These are phyloP conservation scores for Lasiosphaeris hirsuta DNA, from an alignment of 495 filamentous ascomycete species.

Conservation along the genomic window DNA sequence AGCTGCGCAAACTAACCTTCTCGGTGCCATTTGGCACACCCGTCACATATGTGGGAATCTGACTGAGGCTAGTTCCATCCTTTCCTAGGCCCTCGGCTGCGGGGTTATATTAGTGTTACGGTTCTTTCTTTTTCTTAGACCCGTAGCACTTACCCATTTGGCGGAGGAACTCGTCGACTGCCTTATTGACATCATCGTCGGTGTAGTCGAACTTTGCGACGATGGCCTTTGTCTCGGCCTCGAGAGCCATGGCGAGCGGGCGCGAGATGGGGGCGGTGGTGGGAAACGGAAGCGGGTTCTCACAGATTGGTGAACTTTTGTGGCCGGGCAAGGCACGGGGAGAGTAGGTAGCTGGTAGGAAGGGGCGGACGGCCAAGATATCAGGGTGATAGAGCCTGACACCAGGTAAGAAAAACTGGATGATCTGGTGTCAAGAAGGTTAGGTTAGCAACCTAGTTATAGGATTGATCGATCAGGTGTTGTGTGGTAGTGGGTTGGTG, in stretches of 20 bases:
- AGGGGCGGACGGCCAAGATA: conserved; percentile 32
- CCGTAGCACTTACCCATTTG: conserved; percentile 64
- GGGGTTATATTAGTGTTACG: not conserved
- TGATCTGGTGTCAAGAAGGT: conserved; percentile 15
- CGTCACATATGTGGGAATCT: conserved; percentile 97
- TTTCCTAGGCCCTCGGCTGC: conserved; percentile 76
- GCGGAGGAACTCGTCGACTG: conserved; percentile 76
- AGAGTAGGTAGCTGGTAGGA: conserved; percentile 38
- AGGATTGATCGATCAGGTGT: not conserved
- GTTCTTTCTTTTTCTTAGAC: conserved; percentile 25
- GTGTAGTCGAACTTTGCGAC: conserved; percentile 84
- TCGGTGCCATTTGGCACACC: conserved; percentile 95
- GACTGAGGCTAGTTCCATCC: conserved; percentile 76
- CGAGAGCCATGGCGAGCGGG: conserved; percentile 55
- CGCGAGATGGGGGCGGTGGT: conserved; percentile 44
- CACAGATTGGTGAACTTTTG: conserved; percentile 35
- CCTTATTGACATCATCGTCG: conserved; percentile 71
- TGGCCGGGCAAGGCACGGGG: conserved; percentile 29
- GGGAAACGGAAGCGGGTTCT: conserved; percentile 45
- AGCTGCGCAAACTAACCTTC: conserved; percentile 53
- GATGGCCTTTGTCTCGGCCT: conserved; percentile 72
- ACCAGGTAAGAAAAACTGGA: conserved; percentile 33
- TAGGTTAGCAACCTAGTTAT: conserved; percentile 15
- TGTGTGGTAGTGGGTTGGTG: not conserved
- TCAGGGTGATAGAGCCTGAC: conserved; percentile 33